Conservation (phyloP, 768 basidiomycete genomes). For the Rickenella mellea region DNA sequence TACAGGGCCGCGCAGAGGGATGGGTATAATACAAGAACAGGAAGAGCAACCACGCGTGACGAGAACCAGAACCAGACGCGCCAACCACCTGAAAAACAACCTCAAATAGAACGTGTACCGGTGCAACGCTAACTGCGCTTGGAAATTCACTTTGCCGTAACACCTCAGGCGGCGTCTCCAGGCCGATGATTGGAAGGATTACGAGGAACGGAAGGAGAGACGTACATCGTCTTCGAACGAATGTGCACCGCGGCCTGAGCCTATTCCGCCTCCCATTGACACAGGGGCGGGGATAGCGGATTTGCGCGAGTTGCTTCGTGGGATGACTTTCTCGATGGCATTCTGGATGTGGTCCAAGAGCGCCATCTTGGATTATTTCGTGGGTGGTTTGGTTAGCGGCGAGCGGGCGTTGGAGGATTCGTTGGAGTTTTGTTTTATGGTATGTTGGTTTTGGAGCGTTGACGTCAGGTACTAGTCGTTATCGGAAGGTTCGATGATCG, state of each 20-base stretch:
- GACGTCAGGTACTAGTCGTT: no score
- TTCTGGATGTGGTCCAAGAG: not conserved
- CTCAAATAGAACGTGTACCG: constrained; percentile 1
- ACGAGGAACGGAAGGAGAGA: constrained; percentile 9
- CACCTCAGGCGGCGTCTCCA: not conserved
- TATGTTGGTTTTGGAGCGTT: no score
- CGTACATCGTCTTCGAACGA: constrained; percentile 69
- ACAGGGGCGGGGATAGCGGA: constrained; percentile 25
- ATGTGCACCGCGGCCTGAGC: constrained; percentile 46
- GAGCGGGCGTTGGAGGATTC: no score
- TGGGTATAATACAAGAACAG: not conserved
- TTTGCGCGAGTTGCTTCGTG: no score
- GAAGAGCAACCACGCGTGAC: constrained; percentile 15
- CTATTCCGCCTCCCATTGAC: constrained; percentile 46
- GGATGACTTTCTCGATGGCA: not conserved
- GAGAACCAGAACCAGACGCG: constrained; percentile 2
- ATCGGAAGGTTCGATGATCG: not conserved
- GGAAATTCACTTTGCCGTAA: constrained; percentile 6
- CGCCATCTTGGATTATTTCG: not conserved
- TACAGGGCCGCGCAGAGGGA: no score
- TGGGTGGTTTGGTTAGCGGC: not conserved
- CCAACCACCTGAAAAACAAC: constrained; percentile 2
- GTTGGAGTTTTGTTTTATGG: no score
- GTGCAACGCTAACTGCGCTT: constrained; percentile 8
- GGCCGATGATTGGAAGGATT: constrained; percentile 2